Base-by-base conservation (phyloP, 305 asterid genomes). In the Petunia hybrid region DNA sequence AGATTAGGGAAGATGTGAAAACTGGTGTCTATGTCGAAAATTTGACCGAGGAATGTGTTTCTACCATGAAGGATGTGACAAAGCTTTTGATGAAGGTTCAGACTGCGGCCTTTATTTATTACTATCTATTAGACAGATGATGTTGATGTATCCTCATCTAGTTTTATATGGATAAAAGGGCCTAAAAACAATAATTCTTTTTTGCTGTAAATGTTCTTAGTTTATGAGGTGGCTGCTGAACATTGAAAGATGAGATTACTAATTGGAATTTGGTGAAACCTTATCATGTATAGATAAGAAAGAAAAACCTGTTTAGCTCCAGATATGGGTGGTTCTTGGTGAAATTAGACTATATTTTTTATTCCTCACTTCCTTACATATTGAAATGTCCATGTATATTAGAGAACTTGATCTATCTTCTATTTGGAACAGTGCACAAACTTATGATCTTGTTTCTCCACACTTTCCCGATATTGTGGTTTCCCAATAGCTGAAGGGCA, bases 1-100 rank as follows among this genome's bases (percentile, higher is more conserved):
- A 96, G 99, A 90, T 97, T 14, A 88, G 99, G 76, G 99, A 97
- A 88, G 99, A 97, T 85, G 97, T 92, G 35, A 93, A 89, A 84
- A 88, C 91, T 80, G 98, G 99, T 86, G 94, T 97, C 36, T 97
- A 97, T 87, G 98, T 97, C 22, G 99, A 97, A 73, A 92, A 94
- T 89, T 88, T 97, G 85, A 90, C 97, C 45, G 99, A 97, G 88
- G 97, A 93, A 85, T 87, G 91, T 89, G 98, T 93, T 51, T 88
- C 91, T 59, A 91, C 97, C 55, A 97, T 92, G 94, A 91, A 89
- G 88, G 98, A 97, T 77, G 97, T 93, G 43, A 92, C 91, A 16
- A 93, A 94, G 85, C 98, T 97, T 85, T 87, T 97, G 82, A 86
- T 91, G 73, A 97, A 97, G 98, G 99, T 97, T 79, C 76, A 87